These are phyloP conservation scores for Rhipidocladum racemiflorum DNA, from an alignment of 176 grass and related monocot genomes.

Conservation along the genomic window DNA sequence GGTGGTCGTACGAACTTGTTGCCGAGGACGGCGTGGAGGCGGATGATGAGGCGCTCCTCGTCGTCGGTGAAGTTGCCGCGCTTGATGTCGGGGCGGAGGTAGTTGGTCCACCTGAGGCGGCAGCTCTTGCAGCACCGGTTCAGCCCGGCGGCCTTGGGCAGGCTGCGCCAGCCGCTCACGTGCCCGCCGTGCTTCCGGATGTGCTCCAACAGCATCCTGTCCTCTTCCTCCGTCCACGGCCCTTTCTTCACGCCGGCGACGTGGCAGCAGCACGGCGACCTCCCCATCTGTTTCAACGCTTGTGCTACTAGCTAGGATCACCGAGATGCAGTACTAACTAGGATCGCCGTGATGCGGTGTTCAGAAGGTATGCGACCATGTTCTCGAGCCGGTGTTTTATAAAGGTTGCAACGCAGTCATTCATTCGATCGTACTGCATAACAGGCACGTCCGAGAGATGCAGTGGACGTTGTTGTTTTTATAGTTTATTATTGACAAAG, in stretches of 20 bases:
- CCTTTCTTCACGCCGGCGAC: conserved; percentile 52
- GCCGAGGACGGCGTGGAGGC: conserved; percentile 56
- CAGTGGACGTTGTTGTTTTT: background rate
- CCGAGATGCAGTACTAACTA: background rate
- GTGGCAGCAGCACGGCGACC: conserved; percentile 62
- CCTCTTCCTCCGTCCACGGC: conserved; percentile 76
- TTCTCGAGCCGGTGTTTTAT: conserved; percentile 4
- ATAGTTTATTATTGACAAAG: background rate
- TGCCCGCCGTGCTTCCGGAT: conserved; percentile 45
- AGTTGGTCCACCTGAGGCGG: conserved; percentile 89
- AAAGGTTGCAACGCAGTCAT: background rate
- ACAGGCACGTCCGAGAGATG: background rate
- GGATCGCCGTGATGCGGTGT: background rate
- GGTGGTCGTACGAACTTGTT: conserved; percentile 50
- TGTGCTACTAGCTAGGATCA: background rate
- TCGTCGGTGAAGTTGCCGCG: conserved; percentile 68
- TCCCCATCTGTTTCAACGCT: conserved; percentile 38
- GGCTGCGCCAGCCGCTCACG: conserved; percentile 52
- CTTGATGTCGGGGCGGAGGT: conserved; percentile 86
- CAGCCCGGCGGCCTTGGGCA: conserved; percentile 51
- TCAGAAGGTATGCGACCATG: background rate
- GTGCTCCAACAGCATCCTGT: conserved; percentile 45
- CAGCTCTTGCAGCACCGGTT: conserved; percentile 94
- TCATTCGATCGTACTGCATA: background rate
- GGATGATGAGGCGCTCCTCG: conserved; percentile 69